Percentiles rank a stretch among this genome's conserved stretches.
Conservation (phyloP, 192 early-diverging fungal genomes). For the Coemansia sp. region DNA sequence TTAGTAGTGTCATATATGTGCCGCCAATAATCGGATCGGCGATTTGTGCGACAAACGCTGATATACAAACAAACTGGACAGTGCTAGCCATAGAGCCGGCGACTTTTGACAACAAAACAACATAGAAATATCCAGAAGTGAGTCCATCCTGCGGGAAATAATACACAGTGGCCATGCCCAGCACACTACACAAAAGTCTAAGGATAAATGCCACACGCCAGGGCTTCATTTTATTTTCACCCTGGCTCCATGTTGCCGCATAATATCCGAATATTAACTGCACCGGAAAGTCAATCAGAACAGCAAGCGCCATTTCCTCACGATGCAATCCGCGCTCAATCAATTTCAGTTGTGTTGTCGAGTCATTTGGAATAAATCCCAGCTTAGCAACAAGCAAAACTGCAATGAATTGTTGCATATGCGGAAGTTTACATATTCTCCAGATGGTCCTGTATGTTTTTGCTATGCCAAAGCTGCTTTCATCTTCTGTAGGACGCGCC, state of each 20-base stretch:
- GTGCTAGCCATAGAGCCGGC: slow-evolving; percentile 86
- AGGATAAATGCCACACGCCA: slow-evolving; percentile 92
- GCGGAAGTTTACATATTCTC: slow-evolving; percentile 77
- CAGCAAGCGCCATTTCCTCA: slow-evolving; percentile 90
- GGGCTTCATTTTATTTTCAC: slow-evolving; percentile 77
- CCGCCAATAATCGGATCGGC: slow-evolving; percentile 94
- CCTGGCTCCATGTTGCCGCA: slow-evolving; percentile 93
- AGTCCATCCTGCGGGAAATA: slow-evolving; percentile 70
- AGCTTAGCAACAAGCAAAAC: slow-evolving; percentile 87
- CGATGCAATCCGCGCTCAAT: slow-evolving; percentile 92
- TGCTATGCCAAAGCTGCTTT: slow-evolving; percentile 64
- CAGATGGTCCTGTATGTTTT: slow-evolving; percentile 87
- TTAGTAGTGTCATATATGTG: slow-evolving; percentile 85
- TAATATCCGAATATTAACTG: slow-evolving; percentile 98
- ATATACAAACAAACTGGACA: slow-evolving; percentile 94
- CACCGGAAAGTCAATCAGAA: slow-evolving; percentile 93
- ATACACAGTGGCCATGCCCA: slow-evolving; percentile 83
- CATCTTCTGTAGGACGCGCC: slow-evolving; percentile 43
- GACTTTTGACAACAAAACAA: slow-evolving; percentile 78
- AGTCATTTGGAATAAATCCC: slow-evolving; percentile 94
- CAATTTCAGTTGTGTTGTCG: slow-evolving; percentile 90
- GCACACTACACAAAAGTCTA: slow-evolving; percentile 71
- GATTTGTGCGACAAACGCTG: slow-evolving; percentile 92
- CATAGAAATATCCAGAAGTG: slow-evolving; percentile 67
- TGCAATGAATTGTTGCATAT: slow-evolving; percentile 82